Base-by-base conservation (phyloP, 2,329 filamentous ascomycete genomes). In the Emmonsia crescens region DNA sequence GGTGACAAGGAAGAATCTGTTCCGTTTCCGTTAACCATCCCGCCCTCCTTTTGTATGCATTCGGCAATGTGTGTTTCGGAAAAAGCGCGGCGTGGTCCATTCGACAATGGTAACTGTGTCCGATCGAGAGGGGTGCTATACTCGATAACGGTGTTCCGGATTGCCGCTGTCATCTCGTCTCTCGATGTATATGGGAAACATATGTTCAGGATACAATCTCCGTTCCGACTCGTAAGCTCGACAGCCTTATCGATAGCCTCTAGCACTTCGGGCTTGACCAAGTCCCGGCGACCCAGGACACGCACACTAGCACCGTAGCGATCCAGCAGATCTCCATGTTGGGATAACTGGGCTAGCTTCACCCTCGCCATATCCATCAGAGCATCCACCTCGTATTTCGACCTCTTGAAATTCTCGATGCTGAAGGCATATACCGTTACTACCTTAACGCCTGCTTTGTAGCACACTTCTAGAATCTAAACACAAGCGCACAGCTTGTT, bases 371-470 rank as follows among this genome's bases (percentile, higher is more conserved):
- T 91, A 72, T 96, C 89, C 94, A 99, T 99, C 65, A 99, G 79
- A 36, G 91, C 92, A 72, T 96, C 91, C 9, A 99, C 94, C 75
- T 99, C 94, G 75, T 95, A 94, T 75, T 94, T 92, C 27, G 91
- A 93, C 5, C 94, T 86, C 74, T 97, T 96, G 80, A 96, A 99
- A 78, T 99, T 99, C 77, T 99, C 94, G 71, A 99, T 96, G 72
- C 91, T 96, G 77, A 99, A 99, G 19, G 94, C 94, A 74, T 97
- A 99, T 65, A 99, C 91, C 3, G 94, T 97, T 46, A 99, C 93
- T 9, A 96, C 91, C 74, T 94, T 93, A 65, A 99, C 93, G 60
- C 94, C 94, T 63, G 89, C 91, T 74, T 96, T 96, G 81, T 97
- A 99, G 82, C 94, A 97, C 61, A 99, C 89, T 76, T 99, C 94